Evolutionary conservation across 805 yeast species (phyloP).

Genomic region (Candida sithepensis): DNA sequence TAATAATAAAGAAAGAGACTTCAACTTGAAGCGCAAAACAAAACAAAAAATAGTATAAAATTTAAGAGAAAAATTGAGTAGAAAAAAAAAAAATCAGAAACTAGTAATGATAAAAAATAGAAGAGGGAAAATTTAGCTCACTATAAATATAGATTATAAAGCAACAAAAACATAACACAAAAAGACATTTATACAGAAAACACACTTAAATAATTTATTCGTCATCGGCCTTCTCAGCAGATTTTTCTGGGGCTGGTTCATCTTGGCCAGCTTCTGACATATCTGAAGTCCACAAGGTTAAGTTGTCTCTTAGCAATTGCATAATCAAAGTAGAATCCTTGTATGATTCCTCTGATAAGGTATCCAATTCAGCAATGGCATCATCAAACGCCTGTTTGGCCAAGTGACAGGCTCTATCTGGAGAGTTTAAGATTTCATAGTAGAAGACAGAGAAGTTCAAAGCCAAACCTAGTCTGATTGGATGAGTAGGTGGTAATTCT

Average conservation of each 20-base stretch:
- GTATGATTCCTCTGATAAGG: conserved; percentile 96
- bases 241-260: conserved; percentile 40
- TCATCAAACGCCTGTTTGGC: conserved; percentile 99
- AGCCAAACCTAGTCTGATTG: conserved; percentile 96
- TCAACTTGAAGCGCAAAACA: not conserved
- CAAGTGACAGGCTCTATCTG: conserved; percentile 97
- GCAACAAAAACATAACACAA: conserved; percentile 19
- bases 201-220: conserved; percentile 21
- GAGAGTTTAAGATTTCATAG: conserved; percentile 96
- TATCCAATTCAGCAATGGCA: conserved; percentile 97
- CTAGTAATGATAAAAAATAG: conserved; percentile 9
- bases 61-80: not conserved
- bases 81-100: conserved; percentile 4
- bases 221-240: conserved; percentile 29
- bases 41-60: conserved; percentile 7
- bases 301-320: conserved; percentile 98
- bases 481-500: conserved; percentile 97
- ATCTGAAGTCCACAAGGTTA: conserved; percentile 96
- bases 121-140: conserved; percentile 11
- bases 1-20: not conserved
- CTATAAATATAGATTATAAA: conserved; percentile 20
- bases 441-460: conserved; percentile 96
- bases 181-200: conserved; percentile 22
- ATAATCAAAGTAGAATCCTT: conserved; percentile 97
- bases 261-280: conserved; percentile 79